A percentile compares a stretch with the other conserved stretches of the same genome.
Conservation (phyloP, 768 basidiomycete species). For the Leccinum variicolor region DNA sequence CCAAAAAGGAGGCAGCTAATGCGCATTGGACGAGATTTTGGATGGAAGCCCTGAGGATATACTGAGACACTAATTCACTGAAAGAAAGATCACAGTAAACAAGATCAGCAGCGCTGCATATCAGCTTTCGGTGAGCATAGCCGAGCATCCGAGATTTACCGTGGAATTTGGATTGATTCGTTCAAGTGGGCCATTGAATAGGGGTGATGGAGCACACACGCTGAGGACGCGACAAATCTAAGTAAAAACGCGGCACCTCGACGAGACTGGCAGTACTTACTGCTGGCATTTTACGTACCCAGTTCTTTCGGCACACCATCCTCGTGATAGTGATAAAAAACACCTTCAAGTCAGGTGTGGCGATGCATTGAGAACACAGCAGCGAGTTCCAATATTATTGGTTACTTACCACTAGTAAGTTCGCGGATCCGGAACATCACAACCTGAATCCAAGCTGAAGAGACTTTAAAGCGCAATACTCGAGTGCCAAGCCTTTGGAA, state of each 20-base stretch:
- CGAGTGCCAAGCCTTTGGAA: background rate
- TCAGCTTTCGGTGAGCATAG: background rate
- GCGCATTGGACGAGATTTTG: slow-evolving; percentile 30
- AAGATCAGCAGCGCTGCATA: slow-evolving; percentile 20
- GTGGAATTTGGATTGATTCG: slow-evolving; percentile 15
- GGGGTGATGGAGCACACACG: background rate
- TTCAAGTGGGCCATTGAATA: slow-evolving; percentile 21
- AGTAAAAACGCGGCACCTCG: background rate
- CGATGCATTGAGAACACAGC: no score
- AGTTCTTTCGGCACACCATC: background rate
- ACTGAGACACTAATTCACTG: background rate
- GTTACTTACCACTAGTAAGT: background rate
- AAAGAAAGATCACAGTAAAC: slow-evolving; percentile 19
- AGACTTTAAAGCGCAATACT: background rate
- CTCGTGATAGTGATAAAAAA: background rate
- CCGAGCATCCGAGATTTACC: slow-evolving; percentile 1
- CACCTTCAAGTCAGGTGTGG: no score
- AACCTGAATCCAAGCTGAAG: background rate
- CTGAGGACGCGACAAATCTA: background rate
- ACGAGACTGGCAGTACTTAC: background rate
- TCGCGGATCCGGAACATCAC: background rate
- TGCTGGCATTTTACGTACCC: background rate
- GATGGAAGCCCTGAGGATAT: slow-evolving; percentile 17
- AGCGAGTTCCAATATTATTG: background rate
- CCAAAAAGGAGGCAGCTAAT: slow-evolving; percentile 26